phyloP scores from a whole-genome alignment of 2,329 filamentous ascomycete species.

The Aspergillus luchuensis region DNA sequence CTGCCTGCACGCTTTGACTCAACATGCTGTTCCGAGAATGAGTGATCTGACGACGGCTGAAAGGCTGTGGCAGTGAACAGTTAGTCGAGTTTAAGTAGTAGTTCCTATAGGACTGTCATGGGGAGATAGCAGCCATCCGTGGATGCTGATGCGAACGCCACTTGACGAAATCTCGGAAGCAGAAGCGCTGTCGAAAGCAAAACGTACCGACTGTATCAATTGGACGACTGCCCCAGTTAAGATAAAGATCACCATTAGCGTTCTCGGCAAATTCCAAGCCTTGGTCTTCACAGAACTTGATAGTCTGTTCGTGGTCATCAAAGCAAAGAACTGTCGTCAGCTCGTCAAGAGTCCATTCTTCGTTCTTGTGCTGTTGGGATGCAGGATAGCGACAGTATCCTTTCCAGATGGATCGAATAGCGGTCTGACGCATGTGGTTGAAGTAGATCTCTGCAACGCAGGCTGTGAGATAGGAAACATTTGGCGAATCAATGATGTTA shows the following conservation, averaged over 20 bases:
- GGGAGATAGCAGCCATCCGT: neutral
- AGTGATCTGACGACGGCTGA: conserved; percentile 51
- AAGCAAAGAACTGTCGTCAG: conserved; percentile 57
- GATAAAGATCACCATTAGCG: conserved; percentile 49
- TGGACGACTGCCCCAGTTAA: conserved; percentile 52
- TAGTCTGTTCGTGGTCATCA: conserved; percentile 57
- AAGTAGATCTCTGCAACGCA: conserved; percentile 67
- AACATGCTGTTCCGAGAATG: conserved; percentile 57
- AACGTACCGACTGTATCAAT: conserved; percentile 53
- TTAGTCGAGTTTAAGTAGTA: conserved; percentile 23
- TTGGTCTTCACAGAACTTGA: conserved; percentile 56
- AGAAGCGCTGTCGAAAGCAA: conserved; percentile 13
- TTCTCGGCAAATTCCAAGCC: conserved; percentile 54
- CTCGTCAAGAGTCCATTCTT: conserved; percentile 60
- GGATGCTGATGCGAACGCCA: conserved; percentile 3
- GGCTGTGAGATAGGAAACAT: conserved; percentile 63
- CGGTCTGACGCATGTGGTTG: conserved; percentile 58
- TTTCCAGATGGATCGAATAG: conserved; percentile 58
- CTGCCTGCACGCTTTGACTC: conserved; percentile 61
- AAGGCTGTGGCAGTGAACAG: conserved; percentile 36
- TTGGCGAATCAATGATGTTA: conserved; percentile 55
- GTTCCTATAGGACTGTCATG: neutral
- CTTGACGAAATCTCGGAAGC: conserved; percentile 22
- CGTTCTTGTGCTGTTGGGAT: conserved; percentile 52
- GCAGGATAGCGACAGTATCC: conserved; percentile 52